A percentile compares a stretch with the other conserved stretches of the same genome.
phyloP scores from a whole-genome alignment of 2,329 filamentous ascomycete genomes.

The Paecilomyces sp. region DNA sequence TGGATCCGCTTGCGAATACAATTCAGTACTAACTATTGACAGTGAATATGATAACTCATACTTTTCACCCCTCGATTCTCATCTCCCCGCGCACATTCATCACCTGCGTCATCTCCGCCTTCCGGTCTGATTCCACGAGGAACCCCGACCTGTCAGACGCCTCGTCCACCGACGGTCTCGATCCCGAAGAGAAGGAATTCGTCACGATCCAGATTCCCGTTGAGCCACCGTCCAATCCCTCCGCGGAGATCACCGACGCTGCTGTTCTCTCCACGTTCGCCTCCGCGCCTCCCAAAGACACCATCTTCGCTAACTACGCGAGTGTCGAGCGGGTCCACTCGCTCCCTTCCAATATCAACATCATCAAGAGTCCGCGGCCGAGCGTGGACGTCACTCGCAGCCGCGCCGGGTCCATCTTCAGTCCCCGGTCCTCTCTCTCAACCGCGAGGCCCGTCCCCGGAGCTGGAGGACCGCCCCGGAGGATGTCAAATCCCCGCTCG shows the following conservation, averaged over 20 bases:
- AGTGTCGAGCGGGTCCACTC: constrained; percentile 25
- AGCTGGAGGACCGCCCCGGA: neutral
- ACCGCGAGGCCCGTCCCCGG: neutral
- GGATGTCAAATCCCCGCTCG: neutral
- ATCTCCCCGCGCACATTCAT: constrained; percentile 28
- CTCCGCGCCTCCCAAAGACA: constrained; percentile 14
- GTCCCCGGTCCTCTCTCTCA: neutral
- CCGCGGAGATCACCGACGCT: constrained; percentile 6
- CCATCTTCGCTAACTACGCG: constrained; percentile 26
- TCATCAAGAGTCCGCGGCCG: neutral
- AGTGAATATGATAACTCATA: constrained; percentile 31
- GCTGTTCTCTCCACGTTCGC: constrained; percentile 14
- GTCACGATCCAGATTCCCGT: constrained; percentile 28
- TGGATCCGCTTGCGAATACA: too few species aligned
- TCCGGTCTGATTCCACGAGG: constrained; percentile 3
- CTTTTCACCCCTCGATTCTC: constrained; percentile 23
- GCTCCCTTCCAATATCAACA: constrained; percentile 2
- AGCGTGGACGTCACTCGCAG: neutral
- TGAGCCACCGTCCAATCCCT: constrained; percentile 4
- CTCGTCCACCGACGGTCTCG: neutral
- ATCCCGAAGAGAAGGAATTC: constrained; percentile 14
- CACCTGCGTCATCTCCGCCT: constrained; percentile 23
- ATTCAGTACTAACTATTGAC: neutral
- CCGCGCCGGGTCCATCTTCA: neutral
- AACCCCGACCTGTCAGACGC: neutral